phyloP scores from a whole-genome alignment of 1,284 basidiomycete species.

The Apiotrichum gracile region DNA sequence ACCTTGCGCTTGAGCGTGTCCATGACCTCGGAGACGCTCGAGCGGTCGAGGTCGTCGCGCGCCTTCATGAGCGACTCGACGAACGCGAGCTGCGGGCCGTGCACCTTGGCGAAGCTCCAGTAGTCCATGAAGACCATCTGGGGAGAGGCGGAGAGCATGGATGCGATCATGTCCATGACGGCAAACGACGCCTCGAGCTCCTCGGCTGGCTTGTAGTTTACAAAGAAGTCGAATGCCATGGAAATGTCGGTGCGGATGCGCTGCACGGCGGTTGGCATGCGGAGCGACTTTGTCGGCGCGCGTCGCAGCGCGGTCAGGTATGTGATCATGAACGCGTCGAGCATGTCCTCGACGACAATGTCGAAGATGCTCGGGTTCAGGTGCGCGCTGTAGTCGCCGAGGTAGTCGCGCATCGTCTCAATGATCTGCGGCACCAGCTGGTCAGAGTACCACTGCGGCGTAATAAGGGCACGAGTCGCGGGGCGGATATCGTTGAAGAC shows the following conservation, averaged over 20 bases:
- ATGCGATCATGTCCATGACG: conserved; percentile 76
- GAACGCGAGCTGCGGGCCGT: conserved; percentile 88
- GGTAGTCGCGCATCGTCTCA: conserved; percentile 95
- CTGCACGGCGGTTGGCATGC: conserved; percentile 76
- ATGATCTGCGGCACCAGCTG: conserved; percentile 64
- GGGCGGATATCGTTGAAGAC: conserved; percentile 93
- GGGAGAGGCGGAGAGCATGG: conserved; percentile 80
- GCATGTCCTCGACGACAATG: conserved; percentile 83
- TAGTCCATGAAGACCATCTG: conserved; percentile 92
- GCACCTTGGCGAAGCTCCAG: conserved; percentile 91
- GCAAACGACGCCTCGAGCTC: conserved; percentile 81
- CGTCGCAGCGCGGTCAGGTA: conserved; percentile 86
- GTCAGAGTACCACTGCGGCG: conserved; percentile 66
- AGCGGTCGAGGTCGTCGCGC: conserved; percentile 82
- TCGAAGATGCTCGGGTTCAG: conserved; percentile 89
- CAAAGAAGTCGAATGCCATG: conserved; percentile 74
- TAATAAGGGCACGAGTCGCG: conserved; percentile 81
- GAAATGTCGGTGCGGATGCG: conserved; percentile 77
- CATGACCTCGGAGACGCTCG: conserved; percentile 84
- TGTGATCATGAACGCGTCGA: conserved; percentile 82
- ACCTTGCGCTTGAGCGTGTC: conserved; percentile 88
- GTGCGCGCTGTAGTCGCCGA: conserved; percentile 82
- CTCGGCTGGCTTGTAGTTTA: conserved; percentile 66
- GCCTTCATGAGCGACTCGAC: conserved; percentile 85
- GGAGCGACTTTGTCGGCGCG: conserved; percentile 64